Evolutionary conservation across 192 early-diverging fungal species (phyloP), one percentile per base, ranked within the genome.

Genomic region (Podila epicladia): DNA sequence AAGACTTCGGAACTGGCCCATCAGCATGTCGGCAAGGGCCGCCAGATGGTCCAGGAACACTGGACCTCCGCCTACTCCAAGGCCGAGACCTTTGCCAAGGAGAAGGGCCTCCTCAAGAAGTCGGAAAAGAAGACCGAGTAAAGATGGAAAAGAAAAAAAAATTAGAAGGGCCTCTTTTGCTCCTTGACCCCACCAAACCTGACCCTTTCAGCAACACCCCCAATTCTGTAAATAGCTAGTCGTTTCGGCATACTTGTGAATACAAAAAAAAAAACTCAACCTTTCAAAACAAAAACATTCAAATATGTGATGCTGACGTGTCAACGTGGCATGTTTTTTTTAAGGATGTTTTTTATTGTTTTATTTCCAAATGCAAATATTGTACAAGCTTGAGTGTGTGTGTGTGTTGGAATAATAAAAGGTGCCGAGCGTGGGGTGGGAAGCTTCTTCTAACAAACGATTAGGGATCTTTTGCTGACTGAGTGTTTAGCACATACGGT

Each of bases 401-500:
- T 13, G 41, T 45, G 41, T 41, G 41, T 45, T 45, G 41, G 41
- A 55, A 55, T 24, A 53, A 55, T 55, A 55, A 55, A 55, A 22
- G 17, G 41, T 45, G 1, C 13, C 17, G 41, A 17, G 11, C 41
- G 35, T 37, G 11, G 11, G 11, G 2, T 29, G 58, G 60, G 58
- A 48, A 13, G 28, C 26, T 29, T 28, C 26, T 29, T 28, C 24
- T 22, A 67, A 58, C 32, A 58, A 38, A 67, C 32, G 19, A 57
- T 53, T 31, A 67, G 26, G 22, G n/a, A 17, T 22, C n/a, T 55
- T 55, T 24, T 17, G 41, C 38, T 45, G 2, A 3, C 12, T 15
- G 41, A 29, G 13, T 45, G 11, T 45, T 63, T 80, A 80, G 35
- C 72, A 85, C 84, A 85, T 85, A 57, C 77, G 82, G 68, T 83